These are phyloP conservation scores for Brettanomyces anomalus DNA, from an alignment of 805 yeast genomes.

Conservation along the genomic window DNA sequence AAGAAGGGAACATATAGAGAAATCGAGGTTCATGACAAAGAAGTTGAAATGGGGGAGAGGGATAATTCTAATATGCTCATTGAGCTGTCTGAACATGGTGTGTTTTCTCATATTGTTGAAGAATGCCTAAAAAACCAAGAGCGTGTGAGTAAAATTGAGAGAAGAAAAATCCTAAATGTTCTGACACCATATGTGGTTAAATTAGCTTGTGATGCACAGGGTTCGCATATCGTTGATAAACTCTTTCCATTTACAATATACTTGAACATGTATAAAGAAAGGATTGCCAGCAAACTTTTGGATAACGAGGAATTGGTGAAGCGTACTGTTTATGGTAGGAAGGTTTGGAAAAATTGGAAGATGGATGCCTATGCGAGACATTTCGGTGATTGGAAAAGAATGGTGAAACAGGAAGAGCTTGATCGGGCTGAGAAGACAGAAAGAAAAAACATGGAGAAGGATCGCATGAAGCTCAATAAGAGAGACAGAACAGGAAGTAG, in stretches of 20 bases:
- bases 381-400: constrained; percentile 73
- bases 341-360: constrained; percentile 93
- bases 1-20: constrained; percentile 31
- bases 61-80: constrained; percentile 39
- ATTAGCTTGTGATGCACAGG: constrained; percentile 77
- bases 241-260: constrained; percentile 73
- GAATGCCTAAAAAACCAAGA: constrained; percentile 39
- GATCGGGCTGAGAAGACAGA: constrained; percentile 16
- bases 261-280: constrained; percentile 77
- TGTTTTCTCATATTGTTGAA: constrained; percentile 84
- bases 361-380: constrained; percentile 72
- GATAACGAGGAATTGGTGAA: constrained; percentile 60
- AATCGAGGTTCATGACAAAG: neutral
- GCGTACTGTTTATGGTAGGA: constrained; percentile 77
- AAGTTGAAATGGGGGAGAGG: neutral
- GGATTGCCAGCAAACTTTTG: constrained; percentile 62
- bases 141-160: constrained; percentile 37
- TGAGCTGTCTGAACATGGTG: constrained; percentile 82
- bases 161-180: constrained; percentile 61
- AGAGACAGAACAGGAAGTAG: too few species aligned
- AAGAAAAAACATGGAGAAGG: too few species aligned
- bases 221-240: constrained; percentile 83
- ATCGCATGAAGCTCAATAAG: too few species aligned
- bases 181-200: constrained; percentile 43
- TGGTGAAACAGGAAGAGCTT: constrained; percentile 45